Conservation (phyloP, 2,329 filamentous ascomycete genomes). For the Diplodia mutila region DNA sequence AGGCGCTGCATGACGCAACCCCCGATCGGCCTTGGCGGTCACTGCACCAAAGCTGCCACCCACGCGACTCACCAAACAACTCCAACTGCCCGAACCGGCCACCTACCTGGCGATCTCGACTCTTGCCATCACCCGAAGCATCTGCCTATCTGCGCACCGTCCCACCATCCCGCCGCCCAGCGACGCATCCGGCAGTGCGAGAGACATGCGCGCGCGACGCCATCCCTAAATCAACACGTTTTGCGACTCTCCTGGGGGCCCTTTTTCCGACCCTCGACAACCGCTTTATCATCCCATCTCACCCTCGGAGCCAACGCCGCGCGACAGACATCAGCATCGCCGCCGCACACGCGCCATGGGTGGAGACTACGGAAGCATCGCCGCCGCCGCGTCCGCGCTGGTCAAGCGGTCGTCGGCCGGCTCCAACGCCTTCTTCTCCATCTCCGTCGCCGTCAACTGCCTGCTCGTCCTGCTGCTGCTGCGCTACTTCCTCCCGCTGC, state of each 20-base stretch:
- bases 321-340: background rate
- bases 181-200: background rate
- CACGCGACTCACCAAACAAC: background rate
- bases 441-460: slow-evolving; percentile 75
- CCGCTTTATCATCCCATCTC: background rate
- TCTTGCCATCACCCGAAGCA: background rate
- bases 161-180: background rate
- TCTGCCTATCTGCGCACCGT: background rate
- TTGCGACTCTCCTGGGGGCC: slow-evolving; percentile 8
- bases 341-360: background rate
- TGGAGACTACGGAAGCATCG: background rate
- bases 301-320: background rate
- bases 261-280: background rate
- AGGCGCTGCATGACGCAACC: background rate
- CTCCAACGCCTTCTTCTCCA: slow-evolving; percentile 76
- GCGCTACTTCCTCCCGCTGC: slow-evolving; percentile 86
- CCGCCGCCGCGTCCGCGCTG: background rate
- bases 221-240: slow-evolving; percentile 9
- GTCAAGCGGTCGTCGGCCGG: slow-evolving; percentile 63
- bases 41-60: background rate
- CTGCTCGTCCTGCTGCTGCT: slow-evolving; percentile 79
- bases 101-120: slow-evolving; percentile 2
- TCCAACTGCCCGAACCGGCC: slow-evolving; percentile 7
- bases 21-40: slow-evolving; percentile 2
- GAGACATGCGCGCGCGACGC: slow-evolving; percentile 18